These are phyloP conservation scores for Candolleomyces aberdarensis DNA, from an alignment of 768 basidiomycete genomes.

Conservation along the genomic window DNA sequence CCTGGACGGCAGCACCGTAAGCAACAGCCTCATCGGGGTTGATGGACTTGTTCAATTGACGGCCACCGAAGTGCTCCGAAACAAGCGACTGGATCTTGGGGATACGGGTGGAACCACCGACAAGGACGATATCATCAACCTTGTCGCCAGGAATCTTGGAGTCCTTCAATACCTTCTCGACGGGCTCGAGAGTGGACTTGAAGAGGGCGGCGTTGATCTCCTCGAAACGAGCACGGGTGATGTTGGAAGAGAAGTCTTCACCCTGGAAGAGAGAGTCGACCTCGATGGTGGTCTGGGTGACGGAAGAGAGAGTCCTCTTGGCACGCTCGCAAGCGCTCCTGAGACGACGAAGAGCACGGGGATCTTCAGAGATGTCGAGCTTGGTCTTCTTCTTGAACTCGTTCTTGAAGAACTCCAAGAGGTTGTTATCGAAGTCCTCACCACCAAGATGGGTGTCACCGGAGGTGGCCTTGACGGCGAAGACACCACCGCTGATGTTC, in stretches of 20 bases:
- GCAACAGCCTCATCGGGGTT: conserved; percentile 99
- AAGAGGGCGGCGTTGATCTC: conserved; percentile 95
- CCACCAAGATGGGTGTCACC: conserved; percentile 99
- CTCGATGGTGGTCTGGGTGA: conserved; percentile 98
- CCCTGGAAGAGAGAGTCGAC: conserved; percentile 99
- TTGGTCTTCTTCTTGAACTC: conserved; percentile 99
- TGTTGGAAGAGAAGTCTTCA: conserved; percentile 97
- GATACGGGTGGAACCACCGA: conserved; percentile 99
- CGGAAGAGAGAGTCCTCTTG: conserved; percentile 97
- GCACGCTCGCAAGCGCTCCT: conserved; percentile 99
- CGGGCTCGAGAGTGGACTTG: conserved; percentile 97
- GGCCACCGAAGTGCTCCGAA: conserved; percentile 97
- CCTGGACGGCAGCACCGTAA: conserved; percentile 99
- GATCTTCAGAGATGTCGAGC: conserved; percentile 94
- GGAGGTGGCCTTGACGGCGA: conserved; percentile 98
- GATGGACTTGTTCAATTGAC: conserved; percentile 99
- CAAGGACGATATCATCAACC: conserved; percentile 99
- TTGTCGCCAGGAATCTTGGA: conserved; percentile 96
- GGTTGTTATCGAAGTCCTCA: conserved; percentile 99
- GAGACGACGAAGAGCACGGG: conserved; percentile 94
- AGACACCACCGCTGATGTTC: conserved; percentile 97
- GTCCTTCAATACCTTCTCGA: conserved; percentile 99
- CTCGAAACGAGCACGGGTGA: conserved; percentile 99
- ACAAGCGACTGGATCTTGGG: conserved; percentile 98
- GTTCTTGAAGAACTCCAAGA: conserved; percentile 98